Conservation (phyloP, 306 rosid genomes). For the Sophora flavescens region DNA sequence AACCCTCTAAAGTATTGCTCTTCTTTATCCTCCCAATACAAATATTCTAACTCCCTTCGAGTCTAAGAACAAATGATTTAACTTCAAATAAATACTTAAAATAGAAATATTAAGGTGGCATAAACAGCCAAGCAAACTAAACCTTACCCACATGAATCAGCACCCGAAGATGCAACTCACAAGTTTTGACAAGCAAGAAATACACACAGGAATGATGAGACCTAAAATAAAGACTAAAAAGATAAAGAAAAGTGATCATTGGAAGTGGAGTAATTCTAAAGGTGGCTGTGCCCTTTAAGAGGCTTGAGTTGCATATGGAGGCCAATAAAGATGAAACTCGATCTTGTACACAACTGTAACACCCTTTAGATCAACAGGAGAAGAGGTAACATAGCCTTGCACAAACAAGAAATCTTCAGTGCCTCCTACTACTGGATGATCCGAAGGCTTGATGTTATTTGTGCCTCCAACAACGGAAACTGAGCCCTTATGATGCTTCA, state of each 20-base stretch:
- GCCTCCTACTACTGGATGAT: constrained; percentile 83
- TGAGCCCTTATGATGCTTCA: constrained; percentile 64
- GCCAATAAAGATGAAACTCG: constrained; percentile 81
- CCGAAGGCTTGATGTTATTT: constrained; percentile 54
- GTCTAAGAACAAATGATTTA: not conserved
- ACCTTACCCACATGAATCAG: not conserved
- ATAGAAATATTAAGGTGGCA: not conserved
- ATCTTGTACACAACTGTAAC: constrained; percentile 63
- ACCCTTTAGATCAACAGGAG: constrained; percentile 61
- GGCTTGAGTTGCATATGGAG: constrained; percentile 68
- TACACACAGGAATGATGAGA: not conserved
- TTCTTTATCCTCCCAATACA: too few species aligned
- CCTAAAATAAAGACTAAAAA: not conserved
- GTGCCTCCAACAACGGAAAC: constrained; percentile 71
- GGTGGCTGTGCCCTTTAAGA: constrained; percentile 25
- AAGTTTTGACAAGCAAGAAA: constrained; percentile 12
- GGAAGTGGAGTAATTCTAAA: not conserved
- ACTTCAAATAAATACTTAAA: not conserved
- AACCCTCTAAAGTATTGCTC: too few species aligned
- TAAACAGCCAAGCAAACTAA: not conserved
- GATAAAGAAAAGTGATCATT: not conserved
- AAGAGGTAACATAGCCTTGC: constrained; percentile 74
- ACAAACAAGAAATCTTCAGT: constrained; percentile 79
- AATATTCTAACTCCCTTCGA: too few species aligned
- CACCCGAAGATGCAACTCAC: not conserved